These are phyloP conservation scores for Phaseolus coccineus DNA, from an alignment of 331 rosid species.

Conservation along the genomic window DNA sequence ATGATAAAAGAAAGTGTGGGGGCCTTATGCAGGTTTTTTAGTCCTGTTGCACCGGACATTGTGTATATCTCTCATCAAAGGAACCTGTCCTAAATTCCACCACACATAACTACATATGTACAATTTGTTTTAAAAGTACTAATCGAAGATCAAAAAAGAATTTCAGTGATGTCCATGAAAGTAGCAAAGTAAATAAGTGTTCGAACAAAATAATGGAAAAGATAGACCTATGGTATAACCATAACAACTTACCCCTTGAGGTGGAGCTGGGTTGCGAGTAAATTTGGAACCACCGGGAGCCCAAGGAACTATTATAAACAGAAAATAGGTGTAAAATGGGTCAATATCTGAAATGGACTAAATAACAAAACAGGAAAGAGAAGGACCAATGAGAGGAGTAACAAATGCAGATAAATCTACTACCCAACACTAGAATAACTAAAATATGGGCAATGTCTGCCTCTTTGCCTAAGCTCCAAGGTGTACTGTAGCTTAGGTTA, in stretches of 20 bases:
- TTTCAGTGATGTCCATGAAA: neutral
- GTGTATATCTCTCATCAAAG: neutral
- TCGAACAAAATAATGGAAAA: conserved; percentile 17
- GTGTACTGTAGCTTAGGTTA: neutral
- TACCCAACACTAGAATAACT: neutral
- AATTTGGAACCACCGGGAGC: conserved; percentile 98
- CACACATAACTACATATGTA: neutral
- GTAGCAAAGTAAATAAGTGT: neutral
- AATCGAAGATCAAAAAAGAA: neutral
- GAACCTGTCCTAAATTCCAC: neutral
- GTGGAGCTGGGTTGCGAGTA: conserved; percentile 92
- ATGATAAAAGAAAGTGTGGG: neutral
- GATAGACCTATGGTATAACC: neutral
- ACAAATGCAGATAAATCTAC: neutral
- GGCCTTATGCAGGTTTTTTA: neutral
- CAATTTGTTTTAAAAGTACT: neutral
- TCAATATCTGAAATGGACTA: conserved; percentile 22
- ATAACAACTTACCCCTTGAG: conserved; percentile 76
- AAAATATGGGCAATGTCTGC: neutral
- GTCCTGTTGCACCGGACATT: neutral
- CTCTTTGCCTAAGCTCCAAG: conserved; percentile 13
- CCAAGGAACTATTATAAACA: conserved; percentile 84
- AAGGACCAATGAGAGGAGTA: neutral
- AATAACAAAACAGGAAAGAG: conserved; percentile 5
- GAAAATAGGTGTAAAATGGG: conserved; percentile 16